These are phyloP conservation scores for Nitzschia palea DNA, from an alignment of 108 stramenopile species.

Conservation along the genomic window DNA sequence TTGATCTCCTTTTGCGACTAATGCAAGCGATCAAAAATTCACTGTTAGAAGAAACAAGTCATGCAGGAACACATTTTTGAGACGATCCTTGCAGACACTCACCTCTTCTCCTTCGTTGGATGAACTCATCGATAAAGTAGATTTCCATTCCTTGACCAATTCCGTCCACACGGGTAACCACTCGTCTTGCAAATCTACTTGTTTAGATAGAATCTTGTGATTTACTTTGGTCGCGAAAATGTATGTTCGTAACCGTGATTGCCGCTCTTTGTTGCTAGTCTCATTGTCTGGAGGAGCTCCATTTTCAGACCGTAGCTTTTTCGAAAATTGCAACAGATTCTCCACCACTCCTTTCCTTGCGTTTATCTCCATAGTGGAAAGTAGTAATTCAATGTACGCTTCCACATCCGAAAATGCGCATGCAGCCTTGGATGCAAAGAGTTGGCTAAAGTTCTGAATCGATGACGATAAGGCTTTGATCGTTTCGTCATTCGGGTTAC, in stretches of 20 bases:
- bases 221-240: constrained; percentile 61
- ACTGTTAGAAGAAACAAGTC: not conserved
- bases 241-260: constrained; percentile 53
- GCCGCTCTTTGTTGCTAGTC: constrained; percentile 29
- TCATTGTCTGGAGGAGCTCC: not conserved
- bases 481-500: constrained; percentile 12
- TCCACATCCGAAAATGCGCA: constrained; percentile 76
- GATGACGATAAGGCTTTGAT: constrained; percentile 17
- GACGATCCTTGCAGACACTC: not conserved
- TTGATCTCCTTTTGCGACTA: constrained; percentile 63
- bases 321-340: constrained; percentile 39
- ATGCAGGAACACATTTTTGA: not conserved
- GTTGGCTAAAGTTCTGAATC: constrained; percentile 48
- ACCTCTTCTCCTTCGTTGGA: constrained; percentile 23
- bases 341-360: not conserved
- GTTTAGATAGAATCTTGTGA: constrained; percentile 42
- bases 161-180: constrained; percentile 44
- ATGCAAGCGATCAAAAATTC: not conserved
- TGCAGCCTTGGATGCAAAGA: constrained; percentile 49
- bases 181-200: constrained; percentile 12
- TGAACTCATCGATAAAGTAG: constrained; percentile 16
- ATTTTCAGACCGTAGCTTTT: constrained; percentile 23
- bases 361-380: not conserved
- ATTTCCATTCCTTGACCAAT: constrained; percentile 43
- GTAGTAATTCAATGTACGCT: constrained; percentile 37